Percentiles rank a stretch among this genome's conserved stretches.
Evolutionary conservation across 192 early-diverging fungal genomes (phyloP).

Genomic region (Chytriomyces confervae): DNA sequence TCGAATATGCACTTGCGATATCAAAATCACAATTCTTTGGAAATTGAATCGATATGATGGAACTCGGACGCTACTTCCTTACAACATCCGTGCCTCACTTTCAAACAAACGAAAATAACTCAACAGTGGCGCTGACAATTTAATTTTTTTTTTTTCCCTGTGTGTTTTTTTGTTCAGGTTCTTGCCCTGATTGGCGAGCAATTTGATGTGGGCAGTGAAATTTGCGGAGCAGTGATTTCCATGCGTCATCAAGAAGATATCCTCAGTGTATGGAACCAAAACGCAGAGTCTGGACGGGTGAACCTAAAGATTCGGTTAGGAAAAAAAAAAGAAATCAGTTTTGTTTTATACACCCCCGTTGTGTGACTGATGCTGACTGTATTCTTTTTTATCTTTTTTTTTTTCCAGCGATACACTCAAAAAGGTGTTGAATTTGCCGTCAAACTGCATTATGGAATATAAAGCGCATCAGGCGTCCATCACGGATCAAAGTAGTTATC

Average conservation of each 20-base stretch:
- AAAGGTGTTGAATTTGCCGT: conserved; percentile 79
- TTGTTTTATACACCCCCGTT: background rate
- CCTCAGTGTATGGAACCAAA: conserved; percentile 92
- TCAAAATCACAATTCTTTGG: too few species aligned
- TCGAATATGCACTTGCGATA: too few species aligned
- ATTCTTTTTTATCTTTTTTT: background rate
- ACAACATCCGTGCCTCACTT: too few species aligned
- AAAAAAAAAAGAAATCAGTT: background rate
- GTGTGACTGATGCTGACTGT: background rate
- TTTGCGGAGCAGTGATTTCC: conserved; percentile 92
- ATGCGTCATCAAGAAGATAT: conserved; percentile 94
- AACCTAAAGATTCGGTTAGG: conserved; percentile 81
- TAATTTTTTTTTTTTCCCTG: too few species aligned
- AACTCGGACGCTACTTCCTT: too few species aligned
- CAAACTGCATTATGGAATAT: conserved; percentile 91
- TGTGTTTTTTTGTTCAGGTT: conserved; percentile 48
- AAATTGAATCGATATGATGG: too few species aligned
- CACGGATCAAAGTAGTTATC: conserved; percentile 83
- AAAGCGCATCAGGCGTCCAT: conserved; percentile 87
- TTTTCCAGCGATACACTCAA: conserved; percentile 83
- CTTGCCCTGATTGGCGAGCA: conserved; percentile 91
- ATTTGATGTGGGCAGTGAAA: conserved; percentile 86
- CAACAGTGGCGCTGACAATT: too few species aligned
- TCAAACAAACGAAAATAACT: too few species aligned
- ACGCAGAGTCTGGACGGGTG: conserved; percentile 80